Base-by-base conservation (phyloP, 2,329 filamentous ascomycete genomes). In the Fusarium austroafricanum region DNA sequence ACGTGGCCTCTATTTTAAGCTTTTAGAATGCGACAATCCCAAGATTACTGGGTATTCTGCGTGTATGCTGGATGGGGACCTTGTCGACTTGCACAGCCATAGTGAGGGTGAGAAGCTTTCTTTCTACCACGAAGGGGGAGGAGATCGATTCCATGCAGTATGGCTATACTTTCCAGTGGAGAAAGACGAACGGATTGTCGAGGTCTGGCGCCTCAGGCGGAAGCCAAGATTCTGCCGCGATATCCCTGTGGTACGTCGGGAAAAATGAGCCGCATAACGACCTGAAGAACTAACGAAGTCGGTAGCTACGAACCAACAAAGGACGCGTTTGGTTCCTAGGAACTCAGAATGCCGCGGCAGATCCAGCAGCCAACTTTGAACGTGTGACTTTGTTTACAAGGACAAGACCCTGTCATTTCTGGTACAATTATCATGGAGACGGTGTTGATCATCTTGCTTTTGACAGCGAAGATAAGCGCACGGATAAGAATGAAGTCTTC, bases 161-260 rank as follows among this genome's bases (percentile, higher is more conserved):
- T 64, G 61, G 61, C 9, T 64, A 10, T 52, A 58, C 21, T 49
- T 64, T 2, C 59, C 61, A 4, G n/a, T 58, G 0, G 33, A 64
- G 15, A 17, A 33, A 10, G 4, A 39, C 14, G 61, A 64, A 28
- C 33, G 40, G 10, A 21, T 64, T 2, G 29, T 58, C 5, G 59
- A 64, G 21, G 23, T 64, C 26, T 64, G 61, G 61, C 52, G 61
- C 5, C n/a, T 47, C 6, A 44, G 28, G 11, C 44, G 21, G 9
- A 62, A 39, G 4, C 49, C 59, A 10, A 6, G 4, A 2, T 61
- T 38, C 12, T 62, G 57, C 21, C 59, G 57, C 21, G 59, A 62
- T 39, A 37, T 62, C 2, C 49, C 51, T 21, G 17, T 62, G 7
- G 57, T 62, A 38, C 11, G 59, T 44, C 17, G 4, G 4, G n/a